Evolutionary conservation across 805 yeast species (phyloP), one percentile per base, ranked within the genome.

Genomic region (Osmozyma mogii): DNA sequence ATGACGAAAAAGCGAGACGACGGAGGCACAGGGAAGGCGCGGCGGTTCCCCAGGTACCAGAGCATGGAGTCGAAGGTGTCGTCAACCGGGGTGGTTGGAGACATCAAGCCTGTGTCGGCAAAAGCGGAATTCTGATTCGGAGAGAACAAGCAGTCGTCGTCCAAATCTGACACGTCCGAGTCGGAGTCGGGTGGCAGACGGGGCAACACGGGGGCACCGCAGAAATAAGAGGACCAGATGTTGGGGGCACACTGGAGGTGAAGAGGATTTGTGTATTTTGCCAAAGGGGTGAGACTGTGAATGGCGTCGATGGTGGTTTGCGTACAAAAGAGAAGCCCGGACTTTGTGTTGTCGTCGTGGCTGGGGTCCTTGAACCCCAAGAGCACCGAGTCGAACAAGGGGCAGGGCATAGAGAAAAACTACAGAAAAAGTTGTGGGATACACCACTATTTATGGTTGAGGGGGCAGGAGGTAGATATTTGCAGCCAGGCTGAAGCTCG

Each of bases 1-100:
- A 75, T 74, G 13, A 75, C 72, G 40, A 72, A 75, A 32, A 57
- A 61, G 18, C 43, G 43, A 1, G 67, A 48, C 6, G 10, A 10
- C 4, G 17, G 15, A 10, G 17, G 18, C 8, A 30, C 33, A 6
- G 13, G 7, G 19, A 30, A 30, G 11, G 14, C 16, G 6, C 8
- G 9, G 17, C 31, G 27, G 19, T 21, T n/a, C n/a, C n/a, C n/a
- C n/a, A n/a, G n/a, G n/a, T n/a, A n/a, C n/a, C n/a, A n/a, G n/a
- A n/a, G n/a, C n/a, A n/a, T n/a, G n/a, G n/a, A n/a, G n/a, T n/a
- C n/a, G n/a, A n/a, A n/a, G n/a, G n/a, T n/a, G n/a, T n/a, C n/a
- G n/a, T n/a, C n/a, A n/a, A n/a, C n/a, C n/a, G n/a, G n/a, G n/a
- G n/a, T n/a, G n/a, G n/a, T n/a, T n/a, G n/a, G n/a, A n/a, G n/a